Conservation (phyloP, 2,329 filamentous ascomycete species). For the Exophiala lecanii-corni region DNA sequence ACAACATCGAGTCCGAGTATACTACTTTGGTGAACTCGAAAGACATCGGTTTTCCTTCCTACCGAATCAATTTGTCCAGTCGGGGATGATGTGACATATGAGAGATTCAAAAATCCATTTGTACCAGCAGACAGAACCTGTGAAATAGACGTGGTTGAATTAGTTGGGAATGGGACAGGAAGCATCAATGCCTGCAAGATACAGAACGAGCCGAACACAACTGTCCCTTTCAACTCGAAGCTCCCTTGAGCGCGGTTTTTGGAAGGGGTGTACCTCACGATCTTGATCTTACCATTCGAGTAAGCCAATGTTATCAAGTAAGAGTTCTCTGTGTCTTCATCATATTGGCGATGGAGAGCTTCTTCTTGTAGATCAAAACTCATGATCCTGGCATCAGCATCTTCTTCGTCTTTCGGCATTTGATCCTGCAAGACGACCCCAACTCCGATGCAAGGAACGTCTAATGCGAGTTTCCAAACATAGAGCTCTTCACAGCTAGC, state of each 20-base stretch:
- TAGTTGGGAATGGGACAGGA: not conserved
- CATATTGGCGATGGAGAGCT: not conserved
- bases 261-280: conserved; percentile 39
- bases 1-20: conserved; percentile 57
- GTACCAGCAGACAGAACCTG: conserved; percentile 52
- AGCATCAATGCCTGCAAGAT: conserved; percentile 39
- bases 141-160: not conserved
- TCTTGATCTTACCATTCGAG: conserved; percentile 75
- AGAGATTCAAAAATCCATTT: conserved; percentile 70
- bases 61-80: not conserved
- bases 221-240: conserved; percentile 12
- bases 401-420: conserved; percentile 45
- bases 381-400: conserved; percentile 71
- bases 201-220: conserved; percentile 21
- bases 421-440: conserved; percentile 50
- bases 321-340: conserved; percentile 11
- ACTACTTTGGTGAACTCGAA: conserved; percentile 68
- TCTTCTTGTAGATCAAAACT: conserved; percentile 60
- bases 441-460: conserved; percentile 49
- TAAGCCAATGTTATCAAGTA: conserved; percentile 68
- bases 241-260: conserved; percentile 5
- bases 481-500: conserved; percentile 86
- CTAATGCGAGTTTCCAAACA: conserved; percentile 64
- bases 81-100: conserved; percentile 26
- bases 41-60: conserved; percentile 4